phyloP scores from a whole-genome alignment of 2,329 filamentous ascomycete genomes.

The Colletotrichum orchidophilum region DNA sequence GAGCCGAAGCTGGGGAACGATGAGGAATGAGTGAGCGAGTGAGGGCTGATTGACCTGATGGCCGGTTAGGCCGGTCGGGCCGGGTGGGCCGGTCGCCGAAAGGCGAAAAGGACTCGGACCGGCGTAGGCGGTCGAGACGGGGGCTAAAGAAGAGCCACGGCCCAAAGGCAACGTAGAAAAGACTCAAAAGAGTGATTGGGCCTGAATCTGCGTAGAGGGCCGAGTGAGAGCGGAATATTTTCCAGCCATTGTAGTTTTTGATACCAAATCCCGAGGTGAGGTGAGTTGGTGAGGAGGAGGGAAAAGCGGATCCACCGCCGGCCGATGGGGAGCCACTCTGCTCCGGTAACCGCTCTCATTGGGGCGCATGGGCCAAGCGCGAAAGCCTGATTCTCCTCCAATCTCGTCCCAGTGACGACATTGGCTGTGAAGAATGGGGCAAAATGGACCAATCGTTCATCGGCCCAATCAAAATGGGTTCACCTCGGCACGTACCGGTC shows the following conservation, averaged over 20 bases:
- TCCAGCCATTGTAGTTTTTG: background rate
- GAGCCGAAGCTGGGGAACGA: background rate
- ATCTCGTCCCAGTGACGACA: conserved; percentile 14
- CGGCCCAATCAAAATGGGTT: background rate
- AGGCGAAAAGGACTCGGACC: background rate
- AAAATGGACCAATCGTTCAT: fast-evolving
- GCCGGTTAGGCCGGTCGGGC: conserved; percentile 5
- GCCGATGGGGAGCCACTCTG: background rate
- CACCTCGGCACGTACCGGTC: background rate
- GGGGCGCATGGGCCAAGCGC: conserved; percentile 15
- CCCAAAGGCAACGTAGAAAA: background rate
- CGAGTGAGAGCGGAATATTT: conserved; percentile 1
- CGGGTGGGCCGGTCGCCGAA: background rate
- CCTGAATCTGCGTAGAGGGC: background rate
- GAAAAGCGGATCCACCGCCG: background rate
- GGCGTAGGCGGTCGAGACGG: conserved; percentile 14
- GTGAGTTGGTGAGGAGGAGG: background rate
- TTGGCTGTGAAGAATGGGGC: background rate
- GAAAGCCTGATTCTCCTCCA: conserved; percentile 20
- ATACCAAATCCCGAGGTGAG: conserved; percentile 17
- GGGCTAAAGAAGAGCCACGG: background rate
- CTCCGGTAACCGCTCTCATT: background rate
- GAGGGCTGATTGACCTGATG: too few relatives aligned
- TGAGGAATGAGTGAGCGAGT: background rate
- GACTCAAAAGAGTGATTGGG: background rate